A percentile compares a stretch with the other conserved stretches of the same genome.
Evolutionary conservation across 305 asterid species (phyloP).

Genomic region (Solanum hybrid): DNA sequence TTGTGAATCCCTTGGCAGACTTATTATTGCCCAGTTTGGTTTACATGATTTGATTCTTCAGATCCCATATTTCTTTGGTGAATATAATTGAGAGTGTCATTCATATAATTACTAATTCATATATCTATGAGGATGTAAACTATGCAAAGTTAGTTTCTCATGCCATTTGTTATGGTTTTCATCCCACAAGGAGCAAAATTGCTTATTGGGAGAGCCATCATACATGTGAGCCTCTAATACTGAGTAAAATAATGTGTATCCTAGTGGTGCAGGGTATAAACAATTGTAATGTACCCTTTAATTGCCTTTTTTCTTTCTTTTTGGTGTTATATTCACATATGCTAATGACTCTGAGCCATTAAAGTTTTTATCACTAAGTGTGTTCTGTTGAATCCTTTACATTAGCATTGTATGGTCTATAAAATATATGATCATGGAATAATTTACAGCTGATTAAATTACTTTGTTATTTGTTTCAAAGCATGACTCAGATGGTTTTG

Average conservation of each 20-base stretch:
- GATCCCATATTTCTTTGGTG: not conserved
- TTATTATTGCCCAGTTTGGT: not conserved
- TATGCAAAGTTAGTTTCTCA: not conserved
- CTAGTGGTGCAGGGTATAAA: not conserved
- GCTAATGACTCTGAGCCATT: not conserved
- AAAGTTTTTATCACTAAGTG: not conserved
- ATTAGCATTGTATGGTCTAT: not conserved
- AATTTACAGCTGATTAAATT: not conserved
- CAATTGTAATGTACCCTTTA: not conserved
- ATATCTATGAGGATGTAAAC: not conserved
- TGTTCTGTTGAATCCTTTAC: not conserved
- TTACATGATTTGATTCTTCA: not conserved
- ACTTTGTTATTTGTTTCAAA: constrained; percentile 3
- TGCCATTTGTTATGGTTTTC: not conserved
- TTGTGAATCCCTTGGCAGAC: not conserved
- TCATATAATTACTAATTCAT: not conserved
- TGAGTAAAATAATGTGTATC: not conserved
- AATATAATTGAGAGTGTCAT: not conserved
- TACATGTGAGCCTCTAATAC: not conserved
- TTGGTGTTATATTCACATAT: not conserved
- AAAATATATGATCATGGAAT: not conserved
- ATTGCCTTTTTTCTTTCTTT: not conserved
- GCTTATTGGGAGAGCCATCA: not conserved
- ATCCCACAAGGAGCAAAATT: not conserved
- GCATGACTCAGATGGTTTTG: constrained; percentile 39